These are phyloP conservation scores for Jaltomata sinuosa DNA, from an alignment of 257 asterid genomes.

Conservation along the genomic window DNA sequence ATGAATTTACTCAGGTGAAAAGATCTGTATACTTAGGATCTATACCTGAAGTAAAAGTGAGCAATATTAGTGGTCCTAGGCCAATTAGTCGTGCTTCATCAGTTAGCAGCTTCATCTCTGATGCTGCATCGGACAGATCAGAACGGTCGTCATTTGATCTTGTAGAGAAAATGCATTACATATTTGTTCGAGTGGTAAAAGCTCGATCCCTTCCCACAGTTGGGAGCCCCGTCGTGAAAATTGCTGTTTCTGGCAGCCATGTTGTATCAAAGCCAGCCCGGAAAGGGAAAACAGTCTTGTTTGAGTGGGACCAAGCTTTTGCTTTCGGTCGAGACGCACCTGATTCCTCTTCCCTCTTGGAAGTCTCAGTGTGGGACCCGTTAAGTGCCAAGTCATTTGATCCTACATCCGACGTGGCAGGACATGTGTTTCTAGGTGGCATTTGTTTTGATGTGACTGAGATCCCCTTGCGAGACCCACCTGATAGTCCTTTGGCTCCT, in stretches of 20 bases:
- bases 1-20: slow-evolving; percentile 24
- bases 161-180: slow-evolving; percentile 83
- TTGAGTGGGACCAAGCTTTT: slow-evolving; percentile 85
- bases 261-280: slow-evolving; percentile 66
- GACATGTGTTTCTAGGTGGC: slow-evolving; percentile 69
- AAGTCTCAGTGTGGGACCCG: slow-evolving; percentile 80
- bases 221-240: slow-evolving; percentile 65
- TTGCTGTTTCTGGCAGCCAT: slow-evolving; percentile 57
- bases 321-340: slow-evolving; percentile 58
- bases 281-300: slow-evolving; percentile 42
- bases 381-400: slow-evolving; percentile 4
- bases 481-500: slow-evolving; percentile 82
- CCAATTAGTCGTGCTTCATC: slow-evolving; percentile 72
- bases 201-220: slow-evolving; percentile 69
- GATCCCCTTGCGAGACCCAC: slow-evolving; percentile 86
- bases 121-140: slow-evolving; percentile 40
- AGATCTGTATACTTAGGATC: slow-evolving; percentile 38
- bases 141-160: slow-evolving; percentile 79
- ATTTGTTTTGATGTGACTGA: slow-evolving; percentile 80
- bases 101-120: slow-evolving; percentile 63
- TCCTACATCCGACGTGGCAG: slow-evolving; percentile 27
- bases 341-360: slow-evolving; percentile 59
- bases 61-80: slow-evolving; percentile 35
- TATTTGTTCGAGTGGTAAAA: slow-evolving; percentile 65
- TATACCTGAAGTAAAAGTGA: slow-evolving; percentile 31